phyloP scores from a whole-genome alignment of 371 early-diverging fungal genomes.

The Quaeritorhiza haematococci region DNA sequence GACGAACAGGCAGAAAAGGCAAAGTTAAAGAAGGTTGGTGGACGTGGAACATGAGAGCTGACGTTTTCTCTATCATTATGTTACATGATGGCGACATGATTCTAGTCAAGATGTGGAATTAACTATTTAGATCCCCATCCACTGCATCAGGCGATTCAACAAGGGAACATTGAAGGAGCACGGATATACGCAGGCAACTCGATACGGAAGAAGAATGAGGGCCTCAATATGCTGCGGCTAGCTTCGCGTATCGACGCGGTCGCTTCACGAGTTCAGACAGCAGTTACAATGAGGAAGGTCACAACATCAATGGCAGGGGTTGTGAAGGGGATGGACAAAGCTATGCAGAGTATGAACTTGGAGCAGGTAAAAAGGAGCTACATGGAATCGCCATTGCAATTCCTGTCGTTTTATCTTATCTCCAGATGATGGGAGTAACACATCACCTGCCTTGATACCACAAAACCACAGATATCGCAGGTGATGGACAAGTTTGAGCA shows the following conservation, averaged over 20 bases:
- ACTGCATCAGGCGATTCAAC: slow-evolving; percentile 72
- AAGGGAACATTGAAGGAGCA: slow-evolving; percentile 90
- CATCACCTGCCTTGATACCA: neutral
- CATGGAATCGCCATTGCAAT: too few relatives aligned
- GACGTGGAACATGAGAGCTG: too few relatives aligned
- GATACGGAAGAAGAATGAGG: slow-evolving; percentile 95
- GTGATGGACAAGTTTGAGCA: slow-evolving; percentile 93
- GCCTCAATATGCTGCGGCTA: slow-evolving; percentile 79
- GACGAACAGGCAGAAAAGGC: slow-evolving; percentile 76
- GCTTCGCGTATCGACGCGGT: slow-evolving; percentile 90
- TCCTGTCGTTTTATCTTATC: neutral
- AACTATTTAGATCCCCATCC: neutral
- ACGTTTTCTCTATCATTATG: too few relatives aligned
- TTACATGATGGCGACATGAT: too few relatives aligned
- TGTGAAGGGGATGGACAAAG: slow-evolving; percentile 87
- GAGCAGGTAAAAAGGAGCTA: too few relatives aligned
- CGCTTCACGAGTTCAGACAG: slow-evolving; percentile 87
- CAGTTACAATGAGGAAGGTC: slow-evolving; percentile 86
- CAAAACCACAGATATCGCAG: slow-evolving; percentile 83
- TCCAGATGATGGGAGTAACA: neutral
- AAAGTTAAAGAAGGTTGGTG: slow-evolving; percentile 80
- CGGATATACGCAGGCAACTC: slow-evolving; percentile 91
- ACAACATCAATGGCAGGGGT: slow-evolving; percentile 75
- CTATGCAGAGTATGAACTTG: slow-evolving; percentile 86
- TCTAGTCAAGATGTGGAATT: neutral